These are phyloP conservation scores for Termitomyces sp. DNA, from an alignment of 768 basidiomycete genomes.

Conservation along the genomic window DNA sequence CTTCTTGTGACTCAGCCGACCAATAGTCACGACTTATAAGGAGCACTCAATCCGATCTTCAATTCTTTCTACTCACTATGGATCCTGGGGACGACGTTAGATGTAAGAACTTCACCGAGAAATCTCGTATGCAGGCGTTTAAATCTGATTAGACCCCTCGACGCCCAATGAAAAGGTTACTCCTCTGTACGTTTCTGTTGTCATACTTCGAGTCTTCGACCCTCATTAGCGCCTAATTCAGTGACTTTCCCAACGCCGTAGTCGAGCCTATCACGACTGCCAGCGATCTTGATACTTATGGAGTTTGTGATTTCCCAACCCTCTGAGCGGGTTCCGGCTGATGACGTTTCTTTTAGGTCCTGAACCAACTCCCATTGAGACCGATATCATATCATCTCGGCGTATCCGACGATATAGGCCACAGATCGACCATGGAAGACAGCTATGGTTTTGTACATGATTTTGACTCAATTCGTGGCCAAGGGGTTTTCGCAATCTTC, in stretches of 20 bases:
- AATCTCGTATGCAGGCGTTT: not conserved
- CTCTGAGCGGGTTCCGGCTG: not conserved
- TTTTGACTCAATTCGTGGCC: constrained; percentile 13
- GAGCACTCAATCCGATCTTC: not conserved
- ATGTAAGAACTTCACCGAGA: constrained; percentile 3
- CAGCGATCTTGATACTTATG: constrained; percentile 7
- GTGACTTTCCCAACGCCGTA: constrained; percentile 2
- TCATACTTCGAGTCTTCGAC: not conserved
- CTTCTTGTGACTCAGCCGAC: not conserved
- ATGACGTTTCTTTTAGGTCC: constrained; percentile 1
- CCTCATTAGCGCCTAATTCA: not conserved
- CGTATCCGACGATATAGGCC: constrained; percentile 5
- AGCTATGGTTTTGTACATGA: constrained; percentile 15
- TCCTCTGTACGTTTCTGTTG: constrained; percentile 6
- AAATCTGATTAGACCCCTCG: constrained; percentile 11
- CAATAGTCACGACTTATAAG: not conserved
- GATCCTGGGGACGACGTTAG: constrained; percentile 5
- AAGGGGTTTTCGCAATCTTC: constrained; percentile 13
- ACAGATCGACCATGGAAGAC: constrained; percentile 12
- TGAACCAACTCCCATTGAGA: constrained; percentile 10
- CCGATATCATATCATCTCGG: constrained; percentile 11
- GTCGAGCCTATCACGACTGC: constrained; percentile 12
- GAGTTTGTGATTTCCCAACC: constrained; percentile 2
- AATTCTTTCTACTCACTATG: constrained; percentile 3
- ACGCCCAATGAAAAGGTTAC: constrained; percentile 13